These are phyloP conservation scores for Leucaena leucocephala DNA, from an alignment of 306 rosid species.

Conservation along the genomic window DNA sequence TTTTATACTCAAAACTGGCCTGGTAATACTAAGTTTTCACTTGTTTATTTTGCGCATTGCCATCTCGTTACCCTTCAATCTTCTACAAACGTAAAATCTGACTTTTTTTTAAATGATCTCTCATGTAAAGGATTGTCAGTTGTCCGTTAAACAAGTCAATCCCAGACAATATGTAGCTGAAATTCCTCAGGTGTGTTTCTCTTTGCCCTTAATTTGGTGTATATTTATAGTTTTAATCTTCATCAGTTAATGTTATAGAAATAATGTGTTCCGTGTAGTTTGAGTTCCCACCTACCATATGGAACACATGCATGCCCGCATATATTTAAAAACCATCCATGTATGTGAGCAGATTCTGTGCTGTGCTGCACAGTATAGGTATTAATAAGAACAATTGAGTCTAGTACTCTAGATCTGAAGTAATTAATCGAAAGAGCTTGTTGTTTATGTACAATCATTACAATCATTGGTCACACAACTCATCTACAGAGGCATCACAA, in stretches of 20 bases:
- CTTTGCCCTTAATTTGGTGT: background rate
- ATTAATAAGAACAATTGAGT: background rate
- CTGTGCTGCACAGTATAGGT: background rate
- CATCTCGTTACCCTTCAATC: too few species aligned
- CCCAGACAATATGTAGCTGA: constrained; percentile 88
- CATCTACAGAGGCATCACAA: background rate
- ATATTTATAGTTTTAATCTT: background rate
- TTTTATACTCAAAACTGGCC: background rate
- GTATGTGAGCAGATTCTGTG: background rate
- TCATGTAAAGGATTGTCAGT: constrained; percentile 65
- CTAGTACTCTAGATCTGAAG: background rate
- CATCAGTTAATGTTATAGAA: background rate
- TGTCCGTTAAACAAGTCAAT: constrained; percentile 87
- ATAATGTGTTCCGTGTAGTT: background rate
- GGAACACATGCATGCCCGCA: background rate
- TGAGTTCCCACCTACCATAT: background rate
- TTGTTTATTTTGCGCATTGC: background rate
- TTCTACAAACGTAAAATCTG: background rate
- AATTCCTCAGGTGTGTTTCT: constrained; percentile 70
- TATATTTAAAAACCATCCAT: background rate
- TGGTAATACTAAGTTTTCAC: background rate
- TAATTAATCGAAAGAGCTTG: background rate
- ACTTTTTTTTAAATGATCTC: constrained; percentile 1
- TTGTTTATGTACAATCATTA: background rate
- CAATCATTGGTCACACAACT: background rate